Conservation (phyloP, 202 grass and related monocot species). For the Setaria italica region DNA sequence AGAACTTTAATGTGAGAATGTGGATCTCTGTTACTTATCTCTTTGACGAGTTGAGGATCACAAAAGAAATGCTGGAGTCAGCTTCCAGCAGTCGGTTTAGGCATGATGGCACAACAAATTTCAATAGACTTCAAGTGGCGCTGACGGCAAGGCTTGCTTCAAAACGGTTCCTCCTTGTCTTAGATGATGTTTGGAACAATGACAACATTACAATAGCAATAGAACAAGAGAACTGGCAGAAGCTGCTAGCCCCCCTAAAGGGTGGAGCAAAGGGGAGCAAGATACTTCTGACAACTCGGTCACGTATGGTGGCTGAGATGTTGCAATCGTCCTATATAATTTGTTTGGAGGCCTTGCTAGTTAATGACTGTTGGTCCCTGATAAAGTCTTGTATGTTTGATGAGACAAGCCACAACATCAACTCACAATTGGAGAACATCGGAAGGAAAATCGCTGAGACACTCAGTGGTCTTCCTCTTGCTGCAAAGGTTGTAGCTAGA, state of each 20-base stretch:
- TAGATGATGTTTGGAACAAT: constrained; percentile 61
- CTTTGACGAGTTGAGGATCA: constrained; percentile 45
- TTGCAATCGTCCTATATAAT: constrained; percentile 30
- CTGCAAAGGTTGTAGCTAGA: constrained; percentile 40
- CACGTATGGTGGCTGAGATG: constrained; percentile 43
- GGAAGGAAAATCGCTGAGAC: constrained; percentile 50
- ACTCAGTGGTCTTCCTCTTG: constrained; percentile 52
- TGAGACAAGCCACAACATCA: not conserved
- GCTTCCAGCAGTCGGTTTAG: constrained; percentile 38
- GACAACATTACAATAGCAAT: constrained; percentile 26
- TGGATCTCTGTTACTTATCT: constrained; percentile 59
- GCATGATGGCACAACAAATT: constrained; percentile 33
- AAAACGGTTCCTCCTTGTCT: constrained; percentile 54
- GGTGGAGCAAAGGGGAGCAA: constrained; percentile 46
- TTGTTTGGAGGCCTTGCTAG: constrained; percentile 41
- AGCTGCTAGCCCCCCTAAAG: constrained; percentile 48
- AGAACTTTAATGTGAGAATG: constrained; percentile 57
- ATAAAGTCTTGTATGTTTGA: constrained; percentile 33
- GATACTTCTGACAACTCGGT: constrained; percentile 52
- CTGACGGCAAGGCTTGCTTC: constrained; percentile 38
- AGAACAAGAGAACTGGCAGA: constrained; percentile 48
- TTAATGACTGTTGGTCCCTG: constrained; percentile 48
- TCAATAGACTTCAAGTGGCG: constrained; percentile 46
- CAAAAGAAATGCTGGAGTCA: constrained; percentile 59
- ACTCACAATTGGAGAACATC: constrained; percentile 39